Conservation (phyloP, 2,329 filamentous ascomycete species). For the Aspergillus piperis region DNA sequence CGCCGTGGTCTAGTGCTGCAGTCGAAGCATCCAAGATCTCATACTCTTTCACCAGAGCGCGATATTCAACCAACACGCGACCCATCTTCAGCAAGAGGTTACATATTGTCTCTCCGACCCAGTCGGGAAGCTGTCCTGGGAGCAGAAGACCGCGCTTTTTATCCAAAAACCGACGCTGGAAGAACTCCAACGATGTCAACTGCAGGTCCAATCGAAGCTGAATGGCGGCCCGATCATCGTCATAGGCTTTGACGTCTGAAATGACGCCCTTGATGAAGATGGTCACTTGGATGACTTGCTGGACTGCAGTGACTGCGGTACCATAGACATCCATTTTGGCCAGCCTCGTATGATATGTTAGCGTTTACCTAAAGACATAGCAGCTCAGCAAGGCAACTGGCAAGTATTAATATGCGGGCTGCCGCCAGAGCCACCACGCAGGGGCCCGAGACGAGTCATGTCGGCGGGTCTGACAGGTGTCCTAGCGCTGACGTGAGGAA, state of each 20-base stretch:
- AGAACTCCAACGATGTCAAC: slow-evolving; percentile 27
- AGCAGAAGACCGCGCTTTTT: slow-evolving; percentile 27
- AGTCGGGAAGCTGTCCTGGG: slow-evolving; percentile 19
- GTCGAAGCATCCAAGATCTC: not conserved
- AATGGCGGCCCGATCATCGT: slow-evolving; percentile 28
- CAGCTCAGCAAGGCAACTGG: no score
- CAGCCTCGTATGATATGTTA: no score
- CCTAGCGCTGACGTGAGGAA: not conserved
- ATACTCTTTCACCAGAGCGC: not conserved
- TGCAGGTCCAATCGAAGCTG: slow-evolving; percentile 28
- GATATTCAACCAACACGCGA: not conserved
- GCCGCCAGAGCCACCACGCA: no score
- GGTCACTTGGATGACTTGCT: slow-evolving; percentile 30
- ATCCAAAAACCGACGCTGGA: slow-evolving; percentile 27
- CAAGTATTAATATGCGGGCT: no score
- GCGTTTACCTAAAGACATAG: no score
- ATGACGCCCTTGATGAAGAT: slow-evolving; percentile 35
- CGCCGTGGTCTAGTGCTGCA: not conserved
- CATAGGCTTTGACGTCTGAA: slow-evolving; percentile 29
- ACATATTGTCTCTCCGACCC: not conserved
- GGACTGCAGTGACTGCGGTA: slow-evolving; percentile 29
- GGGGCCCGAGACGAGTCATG: no score
- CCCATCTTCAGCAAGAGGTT: slow-evolving; percentile 1
- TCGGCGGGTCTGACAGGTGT: no score
- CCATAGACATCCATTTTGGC: slow-evolving; percentile 31